A percentile compares a stretch with the other conserved stretches of the same genome.
phyloP scores from a whole-genome alignment of 257 asterid species.

The Jacaranda mimosifolia region DNA sequence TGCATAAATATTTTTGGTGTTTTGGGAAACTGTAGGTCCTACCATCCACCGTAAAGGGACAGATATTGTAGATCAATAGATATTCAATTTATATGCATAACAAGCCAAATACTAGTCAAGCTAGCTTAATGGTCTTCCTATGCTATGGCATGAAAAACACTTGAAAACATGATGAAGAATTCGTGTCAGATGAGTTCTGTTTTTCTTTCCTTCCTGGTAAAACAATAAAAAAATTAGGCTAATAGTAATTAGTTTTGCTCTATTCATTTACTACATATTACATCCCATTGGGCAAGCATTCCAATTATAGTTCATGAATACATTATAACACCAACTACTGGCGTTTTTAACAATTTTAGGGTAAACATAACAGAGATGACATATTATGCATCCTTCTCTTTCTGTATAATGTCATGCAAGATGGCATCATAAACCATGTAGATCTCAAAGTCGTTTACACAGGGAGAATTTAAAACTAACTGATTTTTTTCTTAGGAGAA shows the following conservation, averaged over 20 bases:
- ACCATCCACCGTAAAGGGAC: not conserved
- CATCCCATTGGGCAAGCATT: not conserved
- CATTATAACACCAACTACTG: not conserved
- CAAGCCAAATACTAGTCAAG: no score
- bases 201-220: not conserved
- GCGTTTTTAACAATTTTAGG: not conserved
- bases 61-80: not conserved
- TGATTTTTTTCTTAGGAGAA: not conserved
- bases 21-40: not conserved
- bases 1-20: no score
- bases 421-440: conserved; percentile 30
- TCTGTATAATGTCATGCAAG: conserved; percentile 7
- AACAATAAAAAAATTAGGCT: conserved; percentile 5
- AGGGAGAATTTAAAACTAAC: conserved; percentile 4
- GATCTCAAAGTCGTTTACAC: conserved; percentile 11
- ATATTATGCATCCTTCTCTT: conserved; percentile 13
- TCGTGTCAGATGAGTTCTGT: not conserved
- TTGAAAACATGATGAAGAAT: not conserved
- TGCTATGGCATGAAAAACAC: not conserved
- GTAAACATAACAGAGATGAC: conserved; percentile 14
- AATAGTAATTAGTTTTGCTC: not conserved
- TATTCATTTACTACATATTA: not conserved
- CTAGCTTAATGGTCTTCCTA: not conserved
- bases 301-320: not conserved
- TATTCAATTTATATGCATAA: not conserved